These are phyloP conservation scores for Phaeodactylum tricornutum DNA, from an alignment of 108 stramenopile genomes.

Conservation along the genomic window DNA sequence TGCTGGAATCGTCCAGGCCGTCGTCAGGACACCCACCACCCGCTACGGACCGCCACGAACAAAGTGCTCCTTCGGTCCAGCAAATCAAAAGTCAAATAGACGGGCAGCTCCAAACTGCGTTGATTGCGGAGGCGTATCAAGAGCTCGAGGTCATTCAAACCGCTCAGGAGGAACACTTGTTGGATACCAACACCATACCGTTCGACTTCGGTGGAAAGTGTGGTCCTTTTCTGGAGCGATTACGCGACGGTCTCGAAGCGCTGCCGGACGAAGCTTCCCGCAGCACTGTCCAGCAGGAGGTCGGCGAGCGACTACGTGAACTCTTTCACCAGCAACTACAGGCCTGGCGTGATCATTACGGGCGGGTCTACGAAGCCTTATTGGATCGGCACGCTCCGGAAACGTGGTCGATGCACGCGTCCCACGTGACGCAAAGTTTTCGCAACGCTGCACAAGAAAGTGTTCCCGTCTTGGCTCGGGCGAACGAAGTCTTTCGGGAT, in stretches of 20 bases:
- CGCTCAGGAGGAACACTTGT: neutral
- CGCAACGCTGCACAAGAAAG: conserved; percentile 38
- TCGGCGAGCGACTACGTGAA: neutral
- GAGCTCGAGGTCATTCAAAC: neutral
- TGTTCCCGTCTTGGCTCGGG: conserved; percentile 34
- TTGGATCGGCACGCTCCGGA: conserved; percentile 7
- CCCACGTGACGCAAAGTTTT: conserved; percentile 45
- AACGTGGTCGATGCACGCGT: conserved; percentile 8
- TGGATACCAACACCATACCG: conserved; percentile 1
- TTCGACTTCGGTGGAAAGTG: neutral
- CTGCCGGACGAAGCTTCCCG: neutral
- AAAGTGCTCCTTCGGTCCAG: too few relatives aligned
- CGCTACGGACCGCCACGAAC: too few relatives aligned
- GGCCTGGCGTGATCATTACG: conserved; percentile 26
- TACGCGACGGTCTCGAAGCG: neutral
- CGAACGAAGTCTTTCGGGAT: conserved; percentile 13
- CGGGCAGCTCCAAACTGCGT: too few relatives aligned
- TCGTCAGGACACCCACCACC: too few relatives aligned
- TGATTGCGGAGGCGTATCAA: neutral
- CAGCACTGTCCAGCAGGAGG: neutral
- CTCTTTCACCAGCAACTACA: conserved; percentile 15
- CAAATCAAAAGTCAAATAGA: too few relatives aligned
- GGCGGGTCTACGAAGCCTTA: conserved; percentile 21
- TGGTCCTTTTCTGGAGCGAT: neutral
- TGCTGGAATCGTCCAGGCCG: too few relatives aligned